Percentiles rank a stretch among this genome's conserved stretches.
These are phyloP conservation scores for Arthrobotrys megalospora DNA, from an alignment of 2,329 filamentous ascomycete genomes.

Conservation along the genomic window DNA sequence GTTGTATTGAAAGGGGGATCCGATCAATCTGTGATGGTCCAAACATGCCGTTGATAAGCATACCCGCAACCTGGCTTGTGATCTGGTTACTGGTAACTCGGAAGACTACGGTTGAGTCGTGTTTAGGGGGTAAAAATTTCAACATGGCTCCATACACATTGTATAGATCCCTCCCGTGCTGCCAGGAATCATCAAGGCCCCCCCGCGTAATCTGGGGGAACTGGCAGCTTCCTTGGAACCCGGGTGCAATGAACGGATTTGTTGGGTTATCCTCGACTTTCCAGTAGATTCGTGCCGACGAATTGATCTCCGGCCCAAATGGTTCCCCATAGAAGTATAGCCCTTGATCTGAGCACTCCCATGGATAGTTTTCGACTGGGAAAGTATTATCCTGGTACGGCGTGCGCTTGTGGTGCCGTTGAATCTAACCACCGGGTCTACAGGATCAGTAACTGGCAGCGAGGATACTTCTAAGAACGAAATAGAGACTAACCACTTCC, in stretches of 20 bases:
- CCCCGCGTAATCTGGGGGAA: conserved; percentile 84
- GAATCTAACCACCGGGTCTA: conserved; percentile 71
- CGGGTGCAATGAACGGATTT: conserved; percentile 78
- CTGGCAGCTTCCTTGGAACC: conserved; percentile 81
- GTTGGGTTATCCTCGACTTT: conserved; percentile 74
- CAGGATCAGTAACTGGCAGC: not conserved
- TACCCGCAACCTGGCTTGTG: conserved; percentile 83
- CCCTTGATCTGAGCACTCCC: conserved; percentile 80
- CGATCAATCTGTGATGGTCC: conserved; percentile 66
- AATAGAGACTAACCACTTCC: conserved; percentile 71
- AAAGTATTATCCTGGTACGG: conserved; percentile 85
- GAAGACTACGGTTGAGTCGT: conserved; percentile 72
- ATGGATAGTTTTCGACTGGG: conserved; percentile 79
- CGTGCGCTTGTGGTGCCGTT: conserved; percentile 87
- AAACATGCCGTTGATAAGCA: conserved; percentile 81
- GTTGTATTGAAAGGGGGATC: conserved; percentile 71
- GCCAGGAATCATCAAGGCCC: conserved; percentile 81
- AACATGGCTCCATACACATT: conserved; percentile 81
- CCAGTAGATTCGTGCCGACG: conserved; percentile 75
- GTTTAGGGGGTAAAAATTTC: conserved; percentile 75
- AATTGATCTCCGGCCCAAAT: conserved; percentile 70
- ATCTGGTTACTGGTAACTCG: conserved; percentile 87
- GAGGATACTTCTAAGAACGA: conserved; percentile 12
- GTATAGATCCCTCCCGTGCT: conserved; percentile 83
- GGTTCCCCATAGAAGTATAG: conserved; percentile 79